Evolutionary conservation across 768 basidiomycete species (phyloP), one percentile per base, ranked within the genome.

Genomic region (Leccinum olivaceopallidum): DNA sequence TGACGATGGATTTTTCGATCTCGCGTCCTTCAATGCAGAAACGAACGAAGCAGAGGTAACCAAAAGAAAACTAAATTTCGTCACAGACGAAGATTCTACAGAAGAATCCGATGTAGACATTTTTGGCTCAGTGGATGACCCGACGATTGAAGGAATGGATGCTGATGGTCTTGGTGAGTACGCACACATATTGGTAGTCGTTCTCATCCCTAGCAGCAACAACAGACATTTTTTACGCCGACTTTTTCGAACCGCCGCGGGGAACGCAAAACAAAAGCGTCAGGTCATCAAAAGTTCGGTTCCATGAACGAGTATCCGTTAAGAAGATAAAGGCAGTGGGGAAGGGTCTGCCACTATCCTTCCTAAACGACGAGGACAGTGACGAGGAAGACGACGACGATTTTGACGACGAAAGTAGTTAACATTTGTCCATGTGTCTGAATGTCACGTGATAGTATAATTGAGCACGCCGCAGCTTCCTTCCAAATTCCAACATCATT

Each of bases 1-100:
- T 30, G 89, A 98, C 73, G 96, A 98, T 70, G 85, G 81, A 14
- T 98, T 98, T 78, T 98, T 98, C 75, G 83, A 89, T 62, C 81
- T 99, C 52, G 84, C 85, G 30, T 80, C 85, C 20, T 99, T 99
- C 79, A 97, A 98, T 67, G 81, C 86, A 3, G 86, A 94, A 71
- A 88, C 89, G 2, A 91, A 92, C 71, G 84, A 83, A 65, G 83
- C 86, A 3, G 95, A 77, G 16, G 80, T 83, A 10, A 86, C 87
- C 3, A 78, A 78, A 67, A 94, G 92, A 20, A 77, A 75, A 28
- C 78, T 91, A 24, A 80, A 81, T 73, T 76, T 80, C 37, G 78
- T 76, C 36, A 82, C 81, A 44, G 79, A 79, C 16, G 84, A 80
- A 14, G 79, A 80, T 34, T 76, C 76, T 13, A 78, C 83, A 20